These are phyloP conservation scores for Crotalaria pallida DNA, from an alignment of 306 rosid genomes.

Conservation along the genomic window DNA sequence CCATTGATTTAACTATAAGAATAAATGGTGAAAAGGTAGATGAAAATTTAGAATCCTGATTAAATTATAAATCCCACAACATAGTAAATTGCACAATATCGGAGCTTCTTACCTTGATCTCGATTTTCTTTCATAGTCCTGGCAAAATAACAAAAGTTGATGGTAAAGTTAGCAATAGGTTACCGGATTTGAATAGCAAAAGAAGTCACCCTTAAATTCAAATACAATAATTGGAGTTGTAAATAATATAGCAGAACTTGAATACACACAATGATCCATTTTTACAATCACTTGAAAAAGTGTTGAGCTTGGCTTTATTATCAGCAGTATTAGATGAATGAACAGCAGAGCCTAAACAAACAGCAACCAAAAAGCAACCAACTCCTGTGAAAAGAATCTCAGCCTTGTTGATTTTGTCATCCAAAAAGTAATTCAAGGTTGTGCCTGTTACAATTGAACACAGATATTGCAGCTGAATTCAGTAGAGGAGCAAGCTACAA, in stretches of 20 bases:
- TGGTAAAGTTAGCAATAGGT: slow-evolving; percentile 3
- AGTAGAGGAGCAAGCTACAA: slow-evolving; percentile 4
- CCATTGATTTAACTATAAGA: slow-evolving; percentile 29
- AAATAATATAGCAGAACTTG: neutral
- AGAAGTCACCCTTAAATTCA: neutral
- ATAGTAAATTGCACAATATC: neutral
- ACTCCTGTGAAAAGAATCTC: slow-evolving; percentile 88
- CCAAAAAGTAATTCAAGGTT: slow-evolving; percentile 83
- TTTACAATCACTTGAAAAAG: slow-evolving; percentile 22
- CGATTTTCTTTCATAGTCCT: slow-evolving; percentile 26
- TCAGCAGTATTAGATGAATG: slow-evolving; percentile 80
- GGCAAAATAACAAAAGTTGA: slow-evolving; percentile 14
- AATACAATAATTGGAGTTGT: neutral
- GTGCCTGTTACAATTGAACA: slow-evolving; percentile 58
- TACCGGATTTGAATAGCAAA: neutral
- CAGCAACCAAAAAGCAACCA: slow-evolving; percentile 84
- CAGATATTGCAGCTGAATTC: slow-evolving; percentile 1
- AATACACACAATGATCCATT: slow-evolving; percentile 39
- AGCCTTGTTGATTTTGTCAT: slow-evolving; percentile 71
- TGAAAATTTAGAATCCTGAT: neutral
- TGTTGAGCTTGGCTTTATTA: slow-evolving; percentile 59
- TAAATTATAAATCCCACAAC: neutral
- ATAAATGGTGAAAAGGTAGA: neutral
- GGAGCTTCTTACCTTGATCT: slow-evolving; percentile 31
- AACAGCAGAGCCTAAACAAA: slow-evolving; percentile 78